phyloP scores from a whole-genome alignment of 140 eudicot species.

The Erigeron philadelphicus region DNA sequence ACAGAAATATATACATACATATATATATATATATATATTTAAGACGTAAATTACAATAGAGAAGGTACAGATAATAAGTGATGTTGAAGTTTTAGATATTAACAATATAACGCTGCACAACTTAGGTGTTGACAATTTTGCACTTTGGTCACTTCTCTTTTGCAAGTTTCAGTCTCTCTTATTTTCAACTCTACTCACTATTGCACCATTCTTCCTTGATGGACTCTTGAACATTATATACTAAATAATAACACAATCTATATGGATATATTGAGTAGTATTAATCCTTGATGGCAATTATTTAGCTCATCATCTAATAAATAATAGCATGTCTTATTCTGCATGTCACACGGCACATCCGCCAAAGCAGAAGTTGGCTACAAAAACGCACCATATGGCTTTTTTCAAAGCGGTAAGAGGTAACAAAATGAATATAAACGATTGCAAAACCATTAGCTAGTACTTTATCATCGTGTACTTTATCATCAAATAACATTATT shows the following conservation, averaged over 20 bases:
- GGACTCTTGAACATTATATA: not conserved
- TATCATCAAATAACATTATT: not conserved
- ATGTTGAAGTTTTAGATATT: not conserved
- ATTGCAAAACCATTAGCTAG: not conserved
- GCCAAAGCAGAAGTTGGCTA: not conserved
- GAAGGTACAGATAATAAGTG: too few relatives aligned
- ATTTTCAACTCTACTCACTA: not conserved
- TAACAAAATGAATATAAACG: not conserved
- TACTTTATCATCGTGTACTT: not conserved
- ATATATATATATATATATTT: too few relatives aligned
- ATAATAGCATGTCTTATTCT: not conserved
- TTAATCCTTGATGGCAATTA: not conserved
- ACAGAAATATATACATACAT: too few relatives aligned
- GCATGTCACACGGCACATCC: not conserved
- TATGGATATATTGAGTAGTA: too few relatives aligned
- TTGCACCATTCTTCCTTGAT: not conserved
- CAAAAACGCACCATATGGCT: not conserved
- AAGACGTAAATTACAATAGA: too few relatives aligned
- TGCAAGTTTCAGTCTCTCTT: not conserved
- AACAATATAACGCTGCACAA: not conserved
- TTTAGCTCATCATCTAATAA: not conserved
- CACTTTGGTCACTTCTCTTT: not conserved
- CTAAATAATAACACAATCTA: too few relatives aligned
- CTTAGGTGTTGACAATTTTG: not conserved
- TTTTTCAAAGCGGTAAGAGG: not conserved